Base-by-base conservation (phyloP, 164 flowering plant genomes). In the Chloranthus sessilifolius region DNA sequence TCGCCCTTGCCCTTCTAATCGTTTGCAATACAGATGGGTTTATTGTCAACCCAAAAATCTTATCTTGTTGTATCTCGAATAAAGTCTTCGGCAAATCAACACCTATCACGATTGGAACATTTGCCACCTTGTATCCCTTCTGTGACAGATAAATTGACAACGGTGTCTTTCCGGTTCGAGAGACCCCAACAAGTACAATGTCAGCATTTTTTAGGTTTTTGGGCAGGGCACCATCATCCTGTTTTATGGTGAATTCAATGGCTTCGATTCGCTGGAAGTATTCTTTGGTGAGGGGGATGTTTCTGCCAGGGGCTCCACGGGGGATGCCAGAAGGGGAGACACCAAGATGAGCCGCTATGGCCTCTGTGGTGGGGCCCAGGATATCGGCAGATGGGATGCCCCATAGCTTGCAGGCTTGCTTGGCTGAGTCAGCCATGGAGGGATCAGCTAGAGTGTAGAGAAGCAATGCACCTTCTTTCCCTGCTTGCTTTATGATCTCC, bases 131-230 rank as follows among this genome's bases (percentile, higher is more conserved):
- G 49, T 78, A 87, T 35, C 96, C 95, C 58, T 82, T 90, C 53
- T 87, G 96, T 0, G 96, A 67, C 14, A 90, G 56, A 67, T 90
- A 90, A 21, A 81, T 87, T 3, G 95, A 85, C 37, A 90, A 50
- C 0, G 95, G 98, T 1, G 98, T 90, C 68, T 90, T 90, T 12
- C 95, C 95, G 2, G 95, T 82, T 6, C 98, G 82, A 28, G 95
- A 87, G 22, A 90, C 98, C 16, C 96, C 98, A 33, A 83, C 63
- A 23, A 90, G 91, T 29, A 87, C 67, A 45, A 90, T 77, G 56
- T 90, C 95, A 19, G 96, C 95, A 31, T 66, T 75, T 55, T 61
- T 56, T 47, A 90, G 56, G 59, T 85, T 87, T 27, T 70, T 65
- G 6, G 98, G 95, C 10, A 70, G 61, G 2, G 95, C 95, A 0